Evolutionary conservation across 2,329 filamentous ascomycete genomes (phyloP).

Genomic region (Onygena corvina): DNA sequence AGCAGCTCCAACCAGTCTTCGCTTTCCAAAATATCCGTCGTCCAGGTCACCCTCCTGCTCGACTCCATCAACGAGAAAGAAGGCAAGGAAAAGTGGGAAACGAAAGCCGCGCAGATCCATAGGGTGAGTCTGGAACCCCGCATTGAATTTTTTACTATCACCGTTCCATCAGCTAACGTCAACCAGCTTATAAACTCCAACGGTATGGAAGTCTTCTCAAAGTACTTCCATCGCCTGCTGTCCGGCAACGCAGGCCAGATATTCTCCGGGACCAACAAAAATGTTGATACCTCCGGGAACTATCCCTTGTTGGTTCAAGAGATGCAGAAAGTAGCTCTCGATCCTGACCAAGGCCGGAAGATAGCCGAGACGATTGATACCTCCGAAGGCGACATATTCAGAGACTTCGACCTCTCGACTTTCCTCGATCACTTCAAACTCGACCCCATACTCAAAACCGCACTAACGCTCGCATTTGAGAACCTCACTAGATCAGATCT

Average conservation of each 20-base stretch:
- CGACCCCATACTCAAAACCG: conserved; percentile 74
- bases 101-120: conserved; percentile 78
- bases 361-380: conserved; percentile 90
- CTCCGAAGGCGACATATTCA: conserved; percentile 82
- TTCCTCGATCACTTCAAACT: conserved; percentile 96
- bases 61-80: conserved; percentile 93
- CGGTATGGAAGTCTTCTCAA: conserved; percentile 98
- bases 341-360: conserved; percentile 71
- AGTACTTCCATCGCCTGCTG: conserved; percentile 87
- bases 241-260: conserved; percentile 84
- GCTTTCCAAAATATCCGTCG: conserved; percentile 84
- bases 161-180: conserved; percentile 1
- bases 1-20: conserved; percentile 44
- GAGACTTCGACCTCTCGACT: conserved; percentile 88
- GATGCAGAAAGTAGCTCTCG: conserved; percentile 71
- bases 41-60: conserved; percentile 86
- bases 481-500: conserved; percentile 67
- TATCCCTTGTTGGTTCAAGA: conserved; percentile 73
- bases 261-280: conserved; percentile 66
- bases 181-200: conserved; percentile 91
- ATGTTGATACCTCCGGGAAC: conserved; percentile 63
- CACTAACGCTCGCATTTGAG: conserved; percentile 81
- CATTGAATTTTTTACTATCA: background rate
- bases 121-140: conserved; percentile 50
- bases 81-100: conserved; percentile 81